phyloP scores from a whole-genome alignment of 2,329 filamentous ascomycete genomes.

The Colletotrichum sp. region DNA sequence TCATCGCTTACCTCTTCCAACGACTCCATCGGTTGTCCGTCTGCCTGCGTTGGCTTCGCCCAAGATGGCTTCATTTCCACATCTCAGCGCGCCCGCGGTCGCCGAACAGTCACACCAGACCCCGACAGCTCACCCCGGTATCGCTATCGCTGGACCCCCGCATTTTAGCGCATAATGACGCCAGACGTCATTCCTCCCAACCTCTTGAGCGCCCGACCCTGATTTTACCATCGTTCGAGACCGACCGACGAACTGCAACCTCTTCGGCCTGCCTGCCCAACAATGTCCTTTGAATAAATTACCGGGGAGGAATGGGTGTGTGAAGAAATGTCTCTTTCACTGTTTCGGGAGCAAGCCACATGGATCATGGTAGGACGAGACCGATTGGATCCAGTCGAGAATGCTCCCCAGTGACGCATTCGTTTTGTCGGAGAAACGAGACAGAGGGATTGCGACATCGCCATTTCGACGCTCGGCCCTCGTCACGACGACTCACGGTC shows the following conservation, averaged over 20 bases:
- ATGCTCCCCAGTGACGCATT: neutral
- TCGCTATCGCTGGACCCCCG: neutral
- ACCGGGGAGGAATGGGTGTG: neutral
- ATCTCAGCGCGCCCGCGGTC: neutral
- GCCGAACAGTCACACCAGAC: neutral
- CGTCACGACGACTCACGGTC: neutral
- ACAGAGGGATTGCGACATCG: constrained; percentile 8
- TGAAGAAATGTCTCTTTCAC: neutral
- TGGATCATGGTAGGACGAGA: neutral
- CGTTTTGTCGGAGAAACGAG: neutral
- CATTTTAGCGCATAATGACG: neutral
- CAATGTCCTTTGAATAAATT: neutral
- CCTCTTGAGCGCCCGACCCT: neutral
- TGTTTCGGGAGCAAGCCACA: constrained; percentile 1
- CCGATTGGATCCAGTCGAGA: neutral
- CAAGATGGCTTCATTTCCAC: neutral
- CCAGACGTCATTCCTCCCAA: constrained; percentile 8
- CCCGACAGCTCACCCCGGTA: neutral
- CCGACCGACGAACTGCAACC: neutral
- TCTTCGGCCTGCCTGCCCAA: neutral
- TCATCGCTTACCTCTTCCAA: neutral
- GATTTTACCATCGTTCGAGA: neutral
- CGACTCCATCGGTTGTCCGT: neutral
- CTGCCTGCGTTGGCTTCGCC: neutral
- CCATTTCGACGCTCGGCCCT: neutral